Percentiles rank a stretch among this genome's conserved stretches.
Conservation (phyloP, 768 basidiomycete genomes). For the Boletus bicolor region DNA sequence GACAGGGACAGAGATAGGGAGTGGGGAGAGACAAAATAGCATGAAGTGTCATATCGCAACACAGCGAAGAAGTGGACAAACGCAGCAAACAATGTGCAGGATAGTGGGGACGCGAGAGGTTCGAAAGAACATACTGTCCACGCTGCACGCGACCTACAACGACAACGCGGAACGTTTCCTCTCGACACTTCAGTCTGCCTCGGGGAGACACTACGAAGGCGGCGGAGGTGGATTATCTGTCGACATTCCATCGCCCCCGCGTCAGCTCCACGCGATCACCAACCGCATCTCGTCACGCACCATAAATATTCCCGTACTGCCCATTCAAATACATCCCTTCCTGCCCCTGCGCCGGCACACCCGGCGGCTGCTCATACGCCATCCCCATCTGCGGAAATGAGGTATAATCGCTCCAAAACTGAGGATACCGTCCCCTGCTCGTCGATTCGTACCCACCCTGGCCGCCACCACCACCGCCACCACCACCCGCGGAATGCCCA, state of each 20-base stretch:
- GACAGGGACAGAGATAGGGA: not conserved
- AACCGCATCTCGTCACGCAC: conserved; percentile 14
- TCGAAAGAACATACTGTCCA: not conserved
- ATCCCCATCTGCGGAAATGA: conserved; percentile 48
- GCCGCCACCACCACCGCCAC: not conserved
- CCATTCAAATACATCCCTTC: conserved; percentile 23
- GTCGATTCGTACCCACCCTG: conserved; percentile 22
- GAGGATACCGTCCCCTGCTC: conserved; percentile 39
- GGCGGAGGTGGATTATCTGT: conserved; percentile 12
- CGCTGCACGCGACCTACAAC: not conserved
- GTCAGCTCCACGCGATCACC: not conserved
- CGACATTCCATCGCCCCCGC: not conserved
- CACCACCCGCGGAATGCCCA: conserved; percentile 12
- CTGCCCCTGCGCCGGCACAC: conserved; percentile 14
- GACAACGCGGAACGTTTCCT: not conserved
- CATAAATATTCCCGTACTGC: conserved; percentile 28
- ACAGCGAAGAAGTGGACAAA: not conserved
- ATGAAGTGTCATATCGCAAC: not conserved
- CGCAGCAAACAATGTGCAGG: not conserved
- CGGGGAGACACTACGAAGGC: not conserved
- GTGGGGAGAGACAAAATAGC: not conserved
- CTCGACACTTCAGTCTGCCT: not conserved
- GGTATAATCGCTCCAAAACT: conserved; percentile 56
- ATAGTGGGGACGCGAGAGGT: not conserved
- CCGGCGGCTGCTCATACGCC: conserved; percentile 31